Evolutionary conservation across 306 rosid genomes (phyloP).

Genomic region (Cucumis melo): DNA sequence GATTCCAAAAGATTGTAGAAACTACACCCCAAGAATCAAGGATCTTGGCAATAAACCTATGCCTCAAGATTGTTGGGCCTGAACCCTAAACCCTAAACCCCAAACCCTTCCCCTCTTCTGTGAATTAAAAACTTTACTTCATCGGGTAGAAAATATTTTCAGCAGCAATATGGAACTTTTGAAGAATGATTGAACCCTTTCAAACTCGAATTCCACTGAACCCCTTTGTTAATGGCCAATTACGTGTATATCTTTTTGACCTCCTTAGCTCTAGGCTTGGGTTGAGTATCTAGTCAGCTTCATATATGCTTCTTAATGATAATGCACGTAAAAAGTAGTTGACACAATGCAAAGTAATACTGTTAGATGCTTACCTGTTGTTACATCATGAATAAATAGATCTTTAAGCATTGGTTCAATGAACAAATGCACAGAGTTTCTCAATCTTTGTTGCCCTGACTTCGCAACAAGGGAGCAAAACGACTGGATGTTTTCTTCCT

Average conservation of each 20-base stretch:
- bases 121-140: background rate
- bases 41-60: background rate
- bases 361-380: slow-evolving; percentile 32
- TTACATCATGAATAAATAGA: slow-evolving; percentile 31
- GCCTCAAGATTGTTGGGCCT: background rate
- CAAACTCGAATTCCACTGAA: background rate
- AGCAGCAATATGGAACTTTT: background rate
- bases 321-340: background rate
- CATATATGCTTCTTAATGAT: background rate
- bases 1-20: background rate
- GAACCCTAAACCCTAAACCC: background rate
- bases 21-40: background rate
- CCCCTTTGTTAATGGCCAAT: background rate
- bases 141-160: background rate
- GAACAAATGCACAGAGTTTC: slow-evolving; percentile 29
- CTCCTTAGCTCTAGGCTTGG: background rate
- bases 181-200: background rate
- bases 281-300: background rate
- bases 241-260: background rate
- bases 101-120: background rate
- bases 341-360: background rate
- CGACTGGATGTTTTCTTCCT: slow-evolving; percentile 26
- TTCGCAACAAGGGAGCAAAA: slow-evolving; percentile 32
- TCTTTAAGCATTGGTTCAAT: slow-evolving; percentile 55
- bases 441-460: slow-evolving; percentile 53